Evolutionary conservation across 345 rosid genomes (phyloP).

Genomic region (Atalantia buxifolia): DNA sequence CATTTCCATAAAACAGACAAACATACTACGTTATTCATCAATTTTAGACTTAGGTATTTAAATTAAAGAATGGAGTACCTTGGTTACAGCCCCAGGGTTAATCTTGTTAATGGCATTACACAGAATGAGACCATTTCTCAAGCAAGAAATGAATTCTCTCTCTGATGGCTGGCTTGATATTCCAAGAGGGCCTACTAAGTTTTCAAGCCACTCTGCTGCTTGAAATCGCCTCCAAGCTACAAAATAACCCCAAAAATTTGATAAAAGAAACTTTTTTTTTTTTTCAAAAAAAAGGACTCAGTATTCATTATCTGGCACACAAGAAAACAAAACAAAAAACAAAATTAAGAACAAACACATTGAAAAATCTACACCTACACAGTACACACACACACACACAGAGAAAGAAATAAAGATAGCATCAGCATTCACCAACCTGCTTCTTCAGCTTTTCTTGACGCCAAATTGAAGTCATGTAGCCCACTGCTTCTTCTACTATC

Average conservation of each 20-base stretch:
- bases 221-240: conserved; percentile 73
- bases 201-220: conserved; percentile 73
- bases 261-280: neutral
- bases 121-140: conserved; percentile 80
- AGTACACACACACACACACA: too few relatives aligned
- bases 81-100: conserved; percentile 77
- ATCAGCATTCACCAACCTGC: conserved; percentile 42
- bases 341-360: neutral
- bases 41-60: too few relatives aligned
- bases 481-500: conserved; percentile 36
- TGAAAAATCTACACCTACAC: neutral
- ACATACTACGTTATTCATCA: too few relatives aligned
- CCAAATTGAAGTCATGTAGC: conserved; percentile 56
- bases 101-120: conserved; percentile 85
- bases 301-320: neutral
- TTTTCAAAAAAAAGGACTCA: neutral
- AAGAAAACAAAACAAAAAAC: neutral
- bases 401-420: neutral
- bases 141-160: conserved; percentile 79
- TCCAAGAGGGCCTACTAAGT: conserved; percentile 64
- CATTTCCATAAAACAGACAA: too few relatives aligned
- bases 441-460: conserved; percentile 94
- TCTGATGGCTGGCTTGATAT: conserved; percentile 64
- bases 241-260: neutral
- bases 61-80: conserved; percentile 37